Evolutionary conservation across 805 yeast species (phyloP), one percentile per base, ranked within the genome.

Genomic region (Zygoascus tannicola): DNA sequence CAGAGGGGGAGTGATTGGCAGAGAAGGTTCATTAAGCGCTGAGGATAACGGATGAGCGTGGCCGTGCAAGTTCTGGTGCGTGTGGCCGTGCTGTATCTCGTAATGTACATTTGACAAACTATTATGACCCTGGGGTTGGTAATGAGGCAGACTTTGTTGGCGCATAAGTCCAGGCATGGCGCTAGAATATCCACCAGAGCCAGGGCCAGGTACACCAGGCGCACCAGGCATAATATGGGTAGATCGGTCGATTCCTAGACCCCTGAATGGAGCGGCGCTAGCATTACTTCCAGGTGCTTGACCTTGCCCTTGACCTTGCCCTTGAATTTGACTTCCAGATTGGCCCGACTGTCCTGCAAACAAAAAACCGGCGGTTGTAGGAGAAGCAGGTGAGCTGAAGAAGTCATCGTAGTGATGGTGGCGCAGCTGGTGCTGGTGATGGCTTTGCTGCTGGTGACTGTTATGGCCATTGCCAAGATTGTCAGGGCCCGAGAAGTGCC

Each of bases 141-240:
- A 7, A 8, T 33, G 35, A 33, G 19, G 35, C 22, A 39, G 28
- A 21, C 30, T 15, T 26, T 39, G 42, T 7, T 39, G 42, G 3
- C 35, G 14, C 28, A 19, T 23, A 3, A 39, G 42, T 7, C 30
- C 30, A 26, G 30, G 30, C 7, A 26, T 12, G 30, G n/a, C n/a
- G n/a, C n/a, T n/a, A n/a, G n/a, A n/a, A n/a, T n/a, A n/a, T n/a
- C n/a, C n/a, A n/a, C n/a, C n/a, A n/a, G n/a, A n/a, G n/a, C n/a
- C n/a, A n/a, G n/a, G n/a, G n/a, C n/a, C n/a, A n/a, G n/a, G n/a
- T n/a, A n/a, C n/a, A n/a, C n/a, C n/a, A n/a, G n/a, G n/a, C n/a
- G n/a, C n/a, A n/a, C n/a, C n/a, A n/a, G n/a, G n/a, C n/a, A n/a
- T n/a, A n/a, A n/a, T n/a, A n/a, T n/a, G n/a, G n/a, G n/a, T n/a